Evolutionary conservation across 805 yeast species (phyloP), one percentile per base, ranked within the genome.

Genomic region (Danielozyma ontarioensis): DNA sequence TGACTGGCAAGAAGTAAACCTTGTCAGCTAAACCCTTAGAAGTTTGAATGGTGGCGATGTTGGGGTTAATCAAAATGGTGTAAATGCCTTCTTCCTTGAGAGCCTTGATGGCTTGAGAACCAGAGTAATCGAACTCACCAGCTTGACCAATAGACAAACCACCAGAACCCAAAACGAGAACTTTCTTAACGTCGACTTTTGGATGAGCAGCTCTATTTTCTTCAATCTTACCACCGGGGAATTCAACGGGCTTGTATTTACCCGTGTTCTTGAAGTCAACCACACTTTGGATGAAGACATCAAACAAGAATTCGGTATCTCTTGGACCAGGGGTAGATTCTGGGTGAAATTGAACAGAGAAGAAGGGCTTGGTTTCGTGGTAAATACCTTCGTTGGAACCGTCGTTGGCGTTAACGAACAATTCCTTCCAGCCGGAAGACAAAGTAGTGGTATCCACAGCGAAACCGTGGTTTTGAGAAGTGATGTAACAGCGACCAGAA

Each of bases 311-410:
- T 67, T 93, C 98, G 33, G 98, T 93, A 61, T 93, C 99, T 60
- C 96, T 80, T 59, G 99, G 99, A 60, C 99, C 99, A 30, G 98
- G 97, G 31, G 96, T 87, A 16, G 97, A 86, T 72, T 93, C 99
- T 17, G 99, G 99, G 61, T 93, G 99, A 75, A 93, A 90, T 72
- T 93, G 99, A 31, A 93, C 97, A 12, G 98, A 93, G 74, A 93
- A 93, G 59, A 72, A 83, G 25, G 99, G 98, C 61, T 83, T 73
- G 45, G 78, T 71, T 27, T 81, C 74, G 66, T 90, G 86, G 70
- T 87, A 90, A 43, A 93, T 87, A 80, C 99, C 99, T 72, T 93
- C 99, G 63, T 93, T 93, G 25, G 97, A 88, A 35, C 89, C 90
- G 65, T 93, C 99, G 57, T 93, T 93, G 40, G 97, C 86, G 56